Evolutionary conservation across 305 asterid species (phyloP).

Genomic region (Fraxinus albicans): DNA sequence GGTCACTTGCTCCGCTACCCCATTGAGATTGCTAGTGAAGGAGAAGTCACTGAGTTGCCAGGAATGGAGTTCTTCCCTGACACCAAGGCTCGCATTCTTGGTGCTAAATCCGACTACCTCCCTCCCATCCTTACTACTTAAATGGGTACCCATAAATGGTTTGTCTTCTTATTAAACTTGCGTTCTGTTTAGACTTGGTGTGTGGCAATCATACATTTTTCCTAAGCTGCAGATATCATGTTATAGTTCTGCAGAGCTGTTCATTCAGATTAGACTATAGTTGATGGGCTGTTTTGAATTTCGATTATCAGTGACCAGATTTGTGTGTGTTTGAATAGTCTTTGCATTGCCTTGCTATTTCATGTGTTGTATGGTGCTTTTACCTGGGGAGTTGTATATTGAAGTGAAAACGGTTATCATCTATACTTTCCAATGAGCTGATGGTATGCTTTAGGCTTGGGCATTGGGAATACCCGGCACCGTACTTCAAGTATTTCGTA

Average conservation of each 20-base stretch:
- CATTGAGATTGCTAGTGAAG: constrained; percentile 60
- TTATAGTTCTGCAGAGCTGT: not conserved
- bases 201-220: no score
- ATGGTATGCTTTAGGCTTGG: not conserved
- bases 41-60: constrained; percentile 67
- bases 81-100: constrained; percentile 76
- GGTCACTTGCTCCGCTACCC: constrained; percentile 96
- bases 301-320: not conserved
- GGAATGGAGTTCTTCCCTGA: constrained; percentile 90
- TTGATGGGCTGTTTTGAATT: constrained; percentile 9
- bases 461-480: no score
- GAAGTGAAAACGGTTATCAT: not conserved
- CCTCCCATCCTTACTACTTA: constrained; percentile 89
- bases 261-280: not conserved
- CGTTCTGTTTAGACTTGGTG: not conserved
- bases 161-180: not conserved
- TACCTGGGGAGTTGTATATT: not conserved
- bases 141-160: constrained; percentile 1
- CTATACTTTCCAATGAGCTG: not conserved
- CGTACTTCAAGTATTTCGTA: no score
- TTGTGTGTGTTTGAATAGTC: constrained; percentile 12
- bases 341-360: not conserved
- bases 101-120: constrained; percentile 69
- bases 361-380: not conserved
- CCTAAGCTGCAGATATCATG: no score